These are phyloP conservation scores for Cladophialophora psammophila DNA, from an alignment of 2,329 filamentous ascomycete species.

Conservation along the genomic window DNA sequence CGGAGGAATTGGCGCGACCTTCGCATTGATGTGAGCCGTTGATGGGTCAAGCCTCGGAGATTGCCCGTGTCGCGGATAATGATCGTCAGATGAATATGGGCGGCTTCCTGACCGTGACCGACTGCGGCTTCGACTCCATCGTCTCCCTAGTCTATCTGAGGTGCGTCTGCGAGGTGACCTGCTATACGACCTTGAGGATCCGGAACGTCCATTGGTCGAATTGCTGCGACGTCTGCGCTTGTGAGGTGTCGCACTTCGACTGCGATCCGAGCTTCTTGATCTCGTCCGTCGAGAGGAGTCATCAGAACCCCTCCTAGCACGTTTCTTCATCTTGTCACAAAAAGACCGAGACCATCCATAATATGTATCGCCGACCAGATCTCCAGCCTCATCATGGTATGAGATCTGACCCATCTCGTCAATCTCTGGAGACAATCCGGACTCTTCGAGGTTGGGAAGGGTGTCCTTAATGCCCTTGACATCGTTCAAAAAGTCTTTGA, in stretches of 20 bases:
- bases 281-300: conserved; percentile 22
- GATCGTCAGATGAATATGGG: conserved; percentile 20
- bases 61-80: neutral
- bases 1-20: conserved; percentile 13
- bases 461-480: conserved; percentile 66
- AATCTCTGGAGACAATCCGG: conserved; percentile 66
- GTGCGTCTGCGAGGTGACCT: conserved; percentile 43
- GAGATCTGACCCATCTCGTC: conserved; percentile 77
- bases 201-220: conserved; percentile 44
- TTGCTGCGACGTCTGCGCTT: conserved; percentile 52
- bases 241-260: conserved; percentile 53
- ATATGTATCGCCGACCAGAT: conserved; percentile 74
- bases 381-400: conserved; percentile 70
- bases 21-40: neutral
- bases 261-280: conserved; percentile 43
- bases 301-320: conserved; percentile 40
- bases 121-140: conserved; percentile 25
- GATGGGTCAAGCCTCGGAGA: conserved; percentile 8
- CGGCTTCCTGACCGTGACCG: conserved; percentile 37
- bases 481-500: conserved; percentile 74
- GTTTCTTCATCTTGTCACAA: conserved; percentile 77
- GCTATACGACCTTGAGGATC: conserved; percentile 40
- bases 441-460: conserved; percentile 59
- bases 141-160: neutral
- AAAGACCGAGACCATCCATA: conserved; percentile 87